Conservation (phyloP, 441 rosid species). For the Daphne laureola region DNA sequence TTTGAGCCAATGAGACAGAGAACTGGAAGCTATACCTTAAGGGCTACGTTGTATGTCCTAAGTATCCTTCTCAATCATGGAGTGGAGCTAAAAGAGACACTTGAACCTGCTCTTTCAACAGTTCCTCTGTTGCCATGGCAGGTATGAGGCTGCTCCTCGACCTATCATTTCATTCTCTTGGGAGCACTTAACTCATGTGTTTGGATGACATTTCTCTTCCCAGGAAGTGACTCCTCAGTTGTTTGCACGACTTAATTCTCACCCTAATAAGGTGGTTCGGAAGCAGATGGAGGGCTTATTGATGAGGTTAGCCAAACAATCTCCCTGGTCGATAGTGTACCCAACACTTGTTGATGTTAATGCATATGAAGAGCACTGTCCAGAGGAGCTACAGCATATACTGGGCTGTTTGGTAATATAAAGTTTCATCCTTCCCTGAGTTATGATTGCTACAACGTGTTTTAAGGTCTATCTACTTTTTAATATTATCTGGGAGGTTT, state of each 20-base stretch:
- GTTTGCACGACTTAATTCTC: slow-evolving; percentile 94
- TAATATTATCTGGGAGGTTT: no score
- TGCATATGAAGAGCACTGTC: slow-evolving; percentile 65
- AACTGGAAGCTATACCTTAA: slow-evolving; percentile 58
- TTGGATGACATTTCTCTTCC: slow-evolving; percentile 15
- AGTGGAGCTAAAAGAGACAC: slow-evolving; percentile 77
- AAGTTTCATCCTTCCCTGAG: slow-evolving; percentile 15
- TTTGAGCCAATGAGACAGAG: slow-evolving; percentile 52
- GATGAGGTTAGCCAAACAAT: slow-evolving; percentile 80
- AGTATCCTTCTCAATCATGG: slow-evolving; percentile 87
- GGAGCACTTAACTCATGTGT: neutral
- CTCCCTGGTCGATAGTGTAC: slow-evolving; percentile 90
- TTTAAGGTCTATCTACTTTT: no score
- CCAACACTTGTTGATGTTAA: slow-evolving; percentile 88
- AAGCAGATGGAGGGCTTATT: slow-evolving; percentile 81
- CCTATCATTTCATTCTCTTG: slow-evolving; percentile 13
- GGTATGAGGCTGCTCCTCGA: slow-evolving; percentile 36
- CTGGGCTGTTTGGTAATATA: slow-evolving; percentile 76
- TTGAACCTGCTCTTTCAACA: slow-evolving; percentile 73
- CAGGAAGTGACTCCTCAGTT: slow-evolving; percentile 93
- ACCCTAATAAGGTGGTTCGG: slow-evolving; percentile 83
- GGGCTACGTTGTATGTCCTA: slow-evolving; percentile 79
- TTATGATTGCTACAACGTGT: neutral
- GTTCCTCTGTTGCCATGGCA: slow-evolving; percentile 95
- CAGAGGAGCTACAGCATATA: slow-evolving; percentile 85